Percentiles rank a stretch among this genome's conserved stretches.
phyloP scores from a whole-genome alignment of 169 alveolate species.

The Amoebophrya sp. region DNA sequence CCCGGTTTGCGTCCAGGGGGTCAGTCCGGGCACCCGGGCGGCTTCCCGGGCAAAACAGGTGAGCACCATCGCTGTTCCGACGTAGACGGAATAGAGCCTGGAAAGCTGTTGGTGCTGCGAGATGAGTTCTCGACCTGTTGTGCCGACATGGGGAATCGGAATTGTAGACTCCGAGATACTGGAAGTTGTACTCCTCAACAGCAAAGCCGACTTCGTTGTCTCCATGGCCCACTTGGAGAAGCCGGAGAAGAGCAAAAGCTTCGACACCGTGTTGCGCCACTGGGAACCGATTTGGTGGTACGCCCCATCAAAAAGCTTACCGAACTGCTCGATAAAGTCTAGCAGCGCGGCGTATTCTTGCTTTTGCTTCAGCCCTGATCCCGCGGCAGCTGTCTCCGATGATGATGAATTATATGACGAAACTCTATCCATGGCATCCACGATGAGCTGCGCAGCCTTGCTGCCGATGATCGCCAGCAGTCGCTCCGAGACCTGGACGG shows the following conservation, averaged over 20 bases:
- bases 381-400: background rate
- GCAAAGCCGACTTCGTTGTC: background rate
- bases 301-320: background rate
- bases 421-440: background rate
- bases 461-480: background rate
- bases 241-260: background rate
- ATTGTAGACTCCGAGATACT: background rate
- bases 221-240: background rate
- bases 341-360: background rate
- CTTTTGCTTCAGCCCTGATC: background rate
- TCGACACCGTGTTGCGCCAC: background rate
- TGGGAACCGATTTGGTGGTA: background rate
- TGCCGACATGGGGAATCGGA: background rate
- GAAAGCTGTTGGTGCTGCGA: background rate
- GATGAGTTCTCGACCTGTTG: background rate
- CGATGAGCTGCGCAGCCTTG: background rate
- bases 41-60: background rate
- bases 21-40: background rate
- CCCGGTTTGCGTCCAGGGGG: background rate
- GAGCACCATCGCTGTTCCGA: background rate
- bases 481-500: background rate
- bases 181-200: no score
- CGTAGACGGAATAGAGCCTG: background rate
- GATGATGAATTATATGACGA: background rate
- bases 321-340: background rate